A percentile compares a stretch with the other conserved stretches of the same genome.
These are phyloP conservation scores for Septoria petroselini DNA, from an alignment of 2,329 filamentous ascomycete species.

Conservation along the genomic window DNA sequence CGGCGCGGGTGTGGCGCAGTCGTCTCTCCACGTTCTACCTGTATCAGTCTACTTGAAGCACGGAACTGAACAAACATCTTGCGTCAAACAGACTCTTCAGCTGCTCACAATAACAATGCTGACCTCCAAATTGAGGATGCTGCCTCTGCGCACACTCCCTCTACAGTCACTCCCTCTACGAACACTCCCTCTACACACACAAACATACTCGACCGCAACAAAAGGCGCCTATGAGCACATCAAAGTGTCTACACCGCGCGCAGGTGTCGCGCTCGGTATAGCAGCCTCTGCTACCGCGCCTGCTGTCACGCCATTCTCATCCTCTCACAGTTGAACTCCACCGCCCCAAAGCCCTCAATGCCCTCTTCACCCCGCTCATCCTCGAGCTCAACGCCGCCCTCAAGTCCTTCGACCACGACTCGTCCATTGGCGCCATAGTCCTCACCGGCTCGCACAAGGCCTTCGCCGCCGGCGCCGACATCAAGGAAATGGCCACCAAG, in stretches of 20 bases:
- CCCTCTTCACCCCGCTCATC: slow-evolving; percentile 86
- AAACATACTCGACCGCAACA: slow-evolving; percentile 49
- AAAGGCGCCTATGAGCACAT: slow-evolving; percentile 70
- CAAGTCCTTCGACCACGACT: slow-evolving; percentile 64
- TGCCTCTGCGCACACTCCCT: slow-evolving; percentile 55
- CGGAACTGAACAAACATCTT: too few species aligned
- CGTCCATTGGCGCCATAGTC: slow-evolving; percentile 70
- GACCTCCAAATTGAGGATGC: slow-evolving; percentile 49
- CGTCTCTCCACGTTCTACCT: too few species aligned
- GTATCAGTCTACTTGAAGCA: background rate
- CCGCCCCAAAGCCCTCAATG: slow-evolving; percentile 93
- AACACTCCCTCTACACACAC: slow-evolving; percentile 55
- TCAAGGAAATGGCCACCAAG: slow-evolving; percentile 96
- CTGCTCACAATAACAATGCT: slow-evolving; percentile 27
- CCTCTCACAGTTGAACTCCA: slow-evolving; percentile 72
- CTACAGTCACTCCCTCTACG: too few species aligned
- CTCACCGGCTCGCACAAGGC: slow-evolving; percentile 86
- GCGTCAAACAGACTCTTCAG: background rate
- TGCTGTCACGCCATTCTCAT: background rate
- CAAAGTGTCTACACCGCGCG: slow-evolving; percentile 74
- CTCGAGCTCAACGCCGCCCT: slow-evolving; percentile 81
- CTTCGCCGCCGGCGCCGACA: slow-evolving; percentile 94
- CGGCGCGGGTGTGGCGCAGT: too few species aligned
- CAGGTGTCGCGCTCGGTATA: slow-evolving; percentile 84
- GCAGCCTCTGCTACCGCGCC: background rate